Evolutionary conservation across 768 basidiomycete species (phyloP), one percentile per base, ranked within the genome.

Genomic region (Boletellus emodensis): DNA sequence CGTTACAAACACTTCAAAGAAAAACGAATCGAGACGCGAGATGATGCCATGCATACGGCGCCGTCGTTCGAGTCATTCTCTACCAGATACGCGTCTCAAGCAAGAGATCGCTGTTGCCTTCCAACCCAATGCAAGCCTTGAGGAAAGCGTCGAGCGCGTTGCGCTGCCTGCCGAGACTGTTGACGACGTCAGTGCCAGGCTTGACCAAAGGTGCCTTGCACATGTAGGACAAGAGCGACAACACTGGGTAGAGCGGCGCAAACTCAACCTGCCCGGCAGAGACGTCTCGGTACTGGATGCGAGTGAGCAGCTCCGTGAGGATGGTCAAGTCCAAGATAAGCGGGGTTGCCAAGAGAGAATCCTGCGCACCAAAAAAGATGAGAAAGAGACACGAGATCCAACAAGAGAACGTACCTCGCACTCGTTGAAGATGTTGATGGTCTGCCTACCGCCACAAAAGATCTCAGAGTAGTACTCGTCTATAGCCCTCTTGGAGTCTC

Each of bases 391-490:
- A 12, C 0, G 0, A 14, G 5, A 9, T 13, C 6, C 10, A 18
- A 1, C 1, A 18, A 6, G 2, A 8, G n/a, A 9, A 65, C 78
- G 12, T 57, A 85, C 87, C 77, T 95, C 93, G 78, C 95, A 97
- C 71, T 94, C 90, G 70, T 97, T 97, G 82, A 95, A 96, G 73
- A 93, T 91, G 69, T 90, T 93, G 77, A 96, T 94, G 11, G 89
- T 91, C 56, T 87, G 90, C 55, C 91, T 78, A 26, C 94, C 94
- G 59, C 94, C 94, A 65, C 94, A 95, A 75, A 94, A 86, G 63
- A 98, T 94, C 78, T 98, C 94, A 11, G 91, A 94, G 71, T 94
- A 93, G 73, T 97, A 98, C 76, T 97, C 94, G 72, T 98, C 96
- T 77, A 98, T 93, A n/a, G 94, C 96, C 49, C 92, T 81, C 83